Evolutionary conservation across 106 monocot genomes (phyloP).

Genomic region (Posidonia australis): DNA sequence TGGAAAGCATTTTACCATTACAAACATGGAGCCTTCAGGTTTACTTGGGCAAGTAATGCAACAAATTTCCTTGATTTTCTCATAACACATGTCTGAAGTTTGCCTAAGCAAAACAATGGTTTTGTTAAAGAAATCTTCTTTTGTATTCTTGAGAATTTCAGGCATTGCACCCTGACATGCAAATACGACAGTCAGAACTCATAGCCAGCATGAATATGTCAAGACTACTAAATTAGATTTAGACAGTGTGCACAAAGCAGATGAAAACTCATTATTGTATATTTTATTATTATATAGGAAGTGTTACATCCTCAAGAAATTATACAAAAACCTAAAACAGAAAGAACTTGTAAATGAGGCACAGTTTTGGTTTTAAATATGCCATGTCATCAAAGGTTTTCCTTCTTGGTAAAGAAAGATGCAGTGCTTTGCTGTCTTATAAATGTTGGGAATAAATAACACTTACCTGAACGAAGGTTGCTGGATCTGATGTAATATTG

Average conservation of each 20-base stretch:
- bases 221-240: background rate
- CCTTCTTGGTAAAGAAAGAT: no score
- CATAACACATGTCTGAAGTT: constrained; percentile 35
- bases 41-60: constrained; percentile 63
- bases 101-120: constrained; percentile 34
- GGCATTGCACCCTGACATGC: constrained; percentile 52
- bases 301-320: background rate
- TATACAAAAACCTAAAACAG: background rate
- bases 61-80: constrained; percentile 46
- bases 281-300: no score
- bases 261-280: no score
- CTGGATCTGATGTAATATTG: constrained; percentile 5
- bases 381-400: no score
- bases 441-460: no score
- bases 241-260: no score
- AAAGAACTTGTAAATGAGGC: no score
- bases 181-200: background rate
- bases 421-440: no score
- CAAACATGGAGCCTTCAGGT: constrained; percentile 84
- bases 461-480: constrained; percentile 10
- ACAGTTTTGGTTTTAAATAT: no score
- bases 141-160: constrained; percentile 52
- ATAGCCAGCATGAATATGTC: background rate
- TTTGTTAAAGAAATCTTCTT: constrained; percentile 59
- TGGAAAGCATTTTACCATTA: constrained; percentile 35